phyloP scores from a whole-genome alignment of 495 filamentous ascomycete species.

The Tuber borchii region DNA sequence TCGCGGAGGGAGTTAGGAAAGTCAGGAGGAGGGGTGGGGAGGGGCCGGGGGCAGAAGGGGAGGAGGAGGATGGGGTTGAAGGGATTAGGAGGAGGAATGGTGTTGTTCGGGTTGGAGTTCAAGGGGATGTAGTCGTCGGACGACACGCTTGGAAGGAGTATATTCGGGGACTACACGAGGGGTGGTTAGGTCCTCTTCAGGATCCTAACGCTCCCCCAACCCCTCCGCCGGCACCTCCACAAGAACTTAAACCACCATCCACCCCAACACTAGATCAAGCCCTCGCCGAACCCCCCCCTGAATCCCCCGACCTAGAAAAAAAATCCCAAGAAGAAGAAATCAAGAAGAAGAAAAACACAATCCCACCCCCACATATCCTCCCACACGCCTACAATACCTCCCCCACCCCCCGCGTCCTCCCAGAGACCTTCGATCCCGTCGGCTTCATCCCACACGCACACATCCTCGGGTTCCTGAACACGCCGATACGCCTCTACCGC shows the following conservation, averaged over 20 bases:
- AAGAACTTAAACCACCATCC: conserved; percentile 3
- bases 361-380: conserved; percentile 60
- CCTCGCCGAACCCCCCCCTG: background rate
- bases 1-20: conserved; percentile 75
- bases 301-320: conserved; percentile 34
- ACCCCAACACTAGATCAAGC: conserved; percentile 3
- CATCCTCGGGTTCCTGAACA: conserved; percentile 88
- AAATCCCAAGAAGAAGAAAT: conserved; percentile 9
- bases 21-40: conserved; percentile 47
- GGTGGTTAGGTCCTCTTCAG: conserved; percentile 79
- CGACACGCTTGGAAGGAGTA: conserved; percentile 98
- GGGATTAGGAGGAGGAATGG: conserved; percentile 55
- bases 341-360: conserved; percentile 50
- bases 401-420: conserved; percentile 55
- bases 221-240: background rate
- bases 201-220: background rate
- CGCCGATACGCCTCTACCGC: conserved; percentile 74
- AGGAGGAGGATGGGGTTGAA: conserved; percentile 54
- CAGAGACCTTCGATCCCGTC: conserved; percentile 57
- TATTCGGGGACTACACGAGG: conserved; percentile 84
- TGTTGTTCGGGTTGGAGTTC: conserved; percentile 59
- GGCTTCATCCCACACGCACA: conserved; percentile 74
- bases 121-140: conserved; percentile 75
- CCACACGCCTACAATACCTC: conserved; percentile 61
- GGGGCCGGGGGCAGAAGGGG: conserved; percentile 42